These are phyloP conservation scores for Coleophoma cylindrospora DNA, from an alignment of 2,329 filamentous ascomycete species.

Conservation along the genomic window DNA sequence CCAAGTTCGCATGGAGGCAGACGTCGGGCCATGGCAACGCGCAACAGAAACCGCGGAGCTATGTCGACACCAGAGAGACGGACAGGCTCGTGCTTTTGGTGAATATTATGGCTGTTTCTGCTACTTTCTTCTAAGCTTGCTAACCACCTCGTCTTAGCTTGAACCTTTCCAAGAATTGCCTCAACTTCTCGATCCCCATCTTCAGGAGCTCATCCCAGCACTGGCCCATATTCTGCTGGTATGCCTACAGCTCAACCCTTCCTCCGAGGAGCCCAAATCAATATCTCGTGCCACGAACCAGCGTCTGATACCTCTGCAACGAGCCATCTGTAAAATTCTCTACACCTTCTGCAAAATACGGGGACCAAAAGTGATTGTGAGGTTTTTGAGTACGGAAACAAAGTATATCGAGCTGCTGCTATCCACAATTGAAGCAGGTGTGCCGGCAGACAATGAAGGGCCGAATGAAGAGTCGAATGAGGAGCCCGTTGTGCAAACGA, in stretches of 20 bases:
- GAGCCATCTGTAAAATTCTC: slow-evolving; percentile 72
- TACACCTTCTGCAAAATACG: slow-evolving; percentile 94
- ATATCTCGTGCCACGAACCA: neutral
- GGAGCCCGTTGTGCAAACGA: slow-evolving; percentile 2
- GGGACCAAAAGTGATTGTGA: slow-evolving; percentile 85
- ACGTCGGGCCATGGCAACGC: slow-evolving; percentile 34
- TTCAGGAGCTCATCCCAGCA: slow-evolving; percentile 69
- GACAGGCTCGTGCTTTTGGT: slow-evolving; percentile 40
- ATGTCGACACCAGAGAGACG: slow-evolving; percentile 44
- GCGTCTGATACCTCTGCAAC: slow-evolving; percentile 27
- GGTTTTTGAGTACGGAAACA: slow-evolving; percentile 88
- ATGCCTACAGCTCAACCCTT: too few species aligned
- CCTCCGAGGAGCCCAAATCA: too few species aligned
- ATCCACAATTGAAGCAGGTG: slow-evolving; percentile 59
- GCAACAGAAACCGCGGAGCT: slow-evolving; percentile 35
- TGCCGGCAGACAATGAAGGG: slow-evolving; percentile 9
- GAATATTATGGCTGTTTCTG: neutral
- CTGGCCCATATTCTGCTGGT: slow-evolving; percentile 70
- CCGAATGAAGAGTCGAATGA: neutral
- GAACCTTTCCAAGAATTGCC: slow-evolving; percentile 95
- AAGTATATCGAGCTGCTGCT: slow-evolving; percentile 78
- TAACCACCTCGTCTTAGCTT: slow-evolving; percentile 34
- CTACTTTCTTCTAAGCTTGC: slow-evolving; percentile 9
- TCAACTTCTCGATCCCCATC: slow-evolving; percentile 81
- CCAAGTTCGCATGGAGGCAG: slow-evolving; percentile 45